phyloP scores from a whole-genome alignment of 1,284 basidiomycete species.

The Malassezia sp. region DNA sequence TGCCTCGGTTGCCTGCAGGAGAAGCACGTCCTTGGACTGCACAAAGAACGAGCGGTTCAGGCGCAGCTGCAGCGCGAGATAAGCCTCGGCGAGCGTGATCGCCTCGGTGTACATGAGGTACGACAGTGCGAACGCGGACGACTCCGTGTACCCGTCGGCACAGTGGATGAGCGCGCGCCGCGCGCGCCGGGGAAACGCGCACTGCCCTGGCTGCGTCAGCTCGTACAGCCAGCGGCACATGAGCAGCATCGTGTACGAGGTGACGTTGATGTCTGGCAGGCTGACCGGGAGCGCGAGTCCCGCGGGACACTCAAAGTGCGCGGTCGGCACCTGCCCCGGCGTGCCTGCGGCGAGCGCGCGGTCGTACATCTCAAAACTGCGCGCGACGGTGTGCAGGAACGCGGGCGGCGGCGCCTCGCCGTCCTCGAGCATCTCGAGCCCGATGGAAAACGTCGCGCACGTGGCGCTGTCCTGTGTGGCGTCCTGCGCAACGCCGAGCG shows the following conservation, averaged over 20 bases:
- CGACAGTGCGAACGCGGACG: slow-evolving; percentile 71
- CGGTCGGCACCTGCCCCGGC: neutral
- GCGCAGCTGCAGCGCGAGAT: slow-evolving; percentile 60
- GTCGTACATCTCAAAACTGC: slow-evolving; percentile 1
- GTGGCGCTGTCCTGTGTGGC: slow-evolving; percentile 12
- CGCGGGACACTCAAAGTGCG: slow-evolving; percentile 8
- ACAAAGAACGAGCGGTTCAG: slow-evolving; percentile 69
- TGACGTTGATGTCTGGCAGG: neutral
- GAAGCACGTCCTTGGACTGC: slow-evolving; percentile 65
- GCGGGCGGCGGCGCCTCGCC: slow-evolving; percentile 57
- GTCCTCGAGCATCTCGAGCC: slow-evolving; percentile 71
- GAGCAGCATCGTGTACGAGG: slow-evolving; percentile 17
- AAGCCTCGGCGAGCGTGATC: slow-evolving; percentile 70
- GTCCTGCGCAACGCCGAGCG: slow-evolving; percentile 18
- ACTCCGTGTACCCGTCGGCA: slow-evolving; percentile 59
- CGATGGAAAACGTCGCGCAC: slow-evolving; percentile 53
- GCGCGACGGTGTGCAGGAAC: slow-evolving; percentile 55
- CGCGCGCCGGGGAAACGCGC: neutral
- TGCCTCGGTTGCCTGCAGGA: slow-evolving; percentile 66
- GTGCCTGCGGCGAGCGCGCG: neutral
- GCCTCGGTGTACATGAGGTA: slow-evolving; percentile 71
- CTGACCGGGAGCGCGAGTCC: neutral
- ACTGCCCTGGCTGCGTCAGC: slow-evolving; percentile 9
- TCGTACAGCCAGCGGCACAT: slow-evolving; percentile 44
- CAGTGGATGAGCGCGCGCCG: slow-evolving; percentile 43